Evolutionary conservation across 306 rosid genomes (phyloP), one percentile per base, ranked within the genome.

Genomic region (Leucaena leucocephala): DNA sequence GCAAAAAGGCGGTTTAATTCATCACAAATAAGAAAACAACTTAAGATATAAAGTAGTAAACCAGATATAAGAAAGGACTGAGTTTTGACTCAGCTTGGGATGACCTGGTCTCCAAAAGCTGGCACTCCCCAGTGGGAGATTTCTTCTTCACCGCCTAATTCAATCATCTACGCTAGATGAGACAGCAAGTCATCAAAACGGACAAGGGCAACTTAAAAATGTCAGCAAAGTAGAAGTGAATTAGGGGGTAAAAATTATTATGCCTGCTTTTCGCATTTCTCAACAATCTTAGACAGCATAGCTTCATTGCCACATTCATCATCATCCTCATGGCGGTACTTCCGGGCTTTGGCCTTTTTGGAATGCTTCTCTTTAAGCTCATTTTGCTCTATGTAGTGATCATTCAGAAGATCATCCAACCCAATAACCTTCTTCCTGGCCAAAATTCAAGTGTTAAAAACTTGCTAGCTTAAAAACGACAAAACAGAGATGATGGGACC

Each of bases 321-420:
- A 12, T 92, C 97, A 57, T 88, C 89, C 1, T 85, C 85, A 76
- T 76, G 57, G 68, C 74, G 46, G 2, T 34, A 79, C 57, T 82
- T 88, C 78, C 43, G 74, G 1, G 68, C 82, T 80, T 82, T 89
- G 2, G 69, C 81, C 33, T 50, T 80, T 77, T 79, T 85, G 21
- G 84, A 66, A 42, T 83, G 83, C 74, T 84, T 88, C 84, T 90
- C 91, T 10, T 84, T 72, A 75, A 78, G 89, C 66, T 82, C 86
- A 68, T 82, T 83, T 73, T 90, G 86, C 77, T 90, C 94, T 75
- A 77, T 90, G 80, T 90, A 90, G 79, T 78, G 85, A 77, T 94
- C 98, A 36, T 86, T 71, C 69, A 94, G 72, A 81, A 94, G 97
- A 74, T 94, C 97, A 83, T 92, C 98, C 91, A 94, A 87, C 72